A percentile compares a stretch with the other conserved stretches of the same genome.
These are phyloP conservation scores for Wickerhamomyces alni DNA, from an alignment of 805 yeast species.

Conservation along the genomic window DNA sequence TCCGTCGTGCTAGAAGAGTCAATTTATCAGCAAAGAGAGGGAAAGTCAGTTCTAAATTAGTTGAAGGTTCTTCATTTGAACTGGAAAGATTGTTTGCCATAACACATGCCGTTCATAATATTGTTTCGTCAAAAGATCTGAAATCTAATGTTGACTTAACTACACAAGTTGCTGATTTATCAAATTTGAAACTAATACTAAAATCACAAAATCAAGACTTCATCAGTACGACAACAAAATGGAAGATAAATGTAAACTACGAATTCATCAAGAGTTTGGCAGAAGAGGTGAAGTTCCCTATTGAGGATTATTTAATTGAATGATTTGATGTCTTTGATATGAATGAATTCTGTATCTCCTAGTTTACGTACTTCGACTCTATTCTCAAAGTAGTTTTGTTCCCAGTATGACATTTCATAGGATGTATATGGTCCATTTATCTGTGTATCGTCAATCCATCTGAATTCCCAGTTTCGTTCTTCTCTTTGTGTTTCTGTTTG, in stretches of 20 bases:
- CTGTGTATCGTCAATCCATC: conserved; percentile 37
- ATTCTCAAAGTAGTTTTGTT: conserved; percentile 38
- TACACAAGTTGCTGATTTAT: conserved; percentile 28
- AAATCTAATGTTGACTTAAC: conserved; percentile 29
- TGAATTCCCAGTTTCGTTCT: conserved; percentile 39
- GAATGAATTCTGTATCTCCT: conserved; percentile 13
- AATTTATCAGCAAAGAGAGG: conserved; percentile 35
- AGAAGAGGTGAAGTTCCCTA: conserved; percentile 55
- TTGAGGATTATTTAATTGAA: conserved; percentile 53
- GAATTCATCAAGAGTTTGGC: conserved; percentile 55
- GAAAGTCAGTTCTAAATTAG: conserved; percentile 48
- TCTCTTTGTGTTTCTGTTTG: conserved; percentile 15
- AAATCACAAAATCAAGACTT: conserved; percentile 40
- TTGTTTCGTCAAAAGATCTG: conserved; percentile 28
- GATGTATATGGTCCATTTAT: conserved; percentile 46
- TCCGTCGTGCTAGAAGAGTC: conserved; percentile 29
- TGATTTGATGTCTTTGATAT: conserved; percentile 8
- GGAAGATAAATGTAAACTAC: conserved; percentile 78
- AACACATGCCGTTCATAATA: conserved; percentile 59
- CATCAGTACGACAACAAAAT: conserved; percentile 61
- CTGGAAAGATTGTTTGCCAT: conserved; percentile 79
- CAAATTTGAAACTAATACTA: conserved; percentile 26
- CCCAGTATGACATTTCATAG: conserved; percentile 48
- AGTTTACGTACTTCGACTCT: conserved; percentile 34
- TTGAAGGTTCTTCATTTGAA: conserved; percentile 70